Base-by-base conservation (phyloP, 2,329 filamentous ascomycete genomes). In the Penicillium aurantiogriseum region DNA sequence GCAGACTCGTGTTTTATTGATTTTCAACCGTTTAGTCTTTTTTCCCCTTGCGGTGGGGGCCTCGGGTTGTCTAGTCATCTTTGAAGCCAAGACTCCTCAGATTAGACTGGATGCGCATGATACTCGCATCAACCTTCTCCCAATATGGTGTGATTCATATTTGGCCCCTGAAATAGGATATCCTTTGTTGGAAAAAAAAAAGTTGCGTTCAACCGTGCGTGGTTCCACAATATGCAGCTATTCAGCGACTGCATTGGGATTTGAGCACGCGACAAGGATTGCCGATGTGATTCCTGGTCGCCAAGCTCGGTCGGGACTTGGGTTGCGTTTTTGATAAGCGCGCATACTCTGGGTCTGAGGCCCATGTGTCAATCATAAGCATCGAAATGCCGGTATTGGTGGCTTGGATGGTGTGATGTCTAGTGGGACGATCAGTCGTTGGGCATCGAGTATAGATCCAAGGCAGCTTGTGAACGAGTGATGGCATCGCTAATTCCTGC, bases 401-500 rank as follows among this genome's bases (percentile, higher is more conserved):
- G 40, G 27, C 5, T 36, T 52, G 15, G 9, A 27, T 35, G 15
- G 19, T 43, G 11, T 9, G 21, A 35, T 15, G 23, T 27, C 21
- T 11, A 17, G 7, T 10, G 17, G 23, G 31, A 27, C 35, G 19
- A 39, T 75, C 72, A 75, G 52, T 74, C 74, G 33, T 71, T 68
- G 1, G 71, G 59, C 47, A 65, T 60, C 4, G 63, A 64, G 44
- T 69, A 63, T 19, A 75, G 49, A 58, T 69, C 68, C 43, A 76
- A 58, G 3, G 73, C 74, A n/a, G 66, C 63, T 50, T 76, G 69
- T 17, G 76, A 72, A 39, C 73, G 70, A 38, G 64, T 65, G 53
- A 78, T 71, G 7, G 74, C 75, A 50, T 76, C 73, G 10, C 65
- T 67, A 35, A 78, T 61, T 4, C 73, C 75, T 38, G 60, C 58